Evolutionary conservation across 352 stramenopile species (phyloP), one percentile per base, ranked within the genome.

Genomic region (Phytophthora nicotianae): DNA sequence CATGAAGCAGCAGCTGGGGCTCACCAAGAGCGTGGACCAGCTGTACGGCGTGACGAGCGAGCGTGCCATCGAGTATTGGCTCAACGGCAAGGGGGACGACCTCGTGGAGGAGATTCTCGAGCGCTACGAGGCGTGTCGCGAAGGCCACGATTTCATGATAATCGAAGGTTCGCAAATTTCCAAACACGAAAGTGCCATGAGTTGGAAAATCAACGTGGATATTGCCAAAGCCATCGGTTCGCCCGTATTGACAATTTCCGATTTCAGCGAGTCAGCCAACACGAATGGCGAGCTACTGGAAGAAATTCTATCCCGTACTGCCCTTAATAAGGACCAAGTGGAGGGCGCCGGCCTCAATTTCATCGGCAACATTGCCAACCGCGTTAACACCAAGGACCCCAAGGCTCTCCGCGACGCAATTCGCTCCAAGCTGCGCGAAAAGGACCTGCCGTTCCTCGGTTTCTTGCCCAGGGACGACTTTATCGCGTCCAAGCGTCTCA

Each of bases 101-200:
- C 51, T 93, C 0, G 65, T 91, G 1, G 84, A 91, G 48, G 73
- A 84, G 50, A 90, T 93, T 35, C 49, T 93, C 19, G 76, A 74
- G 23, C 74, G 76, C 14, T 91, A 81, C 55, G 84, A 93, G 40
- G 48, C 71, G 8, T 68, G 67, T 50, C 75, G 79, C 19, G 43
- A 77, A 26, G 65, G 79, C 33, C 83, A 93, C 65, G 84, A 93
- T 70, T 93, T 93, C 51, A 87, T 93, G 75, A 84, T 93, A 62
- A 86, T 93, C 33, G 84, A 93, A 53, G 84, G 84, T n/a, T 83
- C 82, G 8, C 74, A 80, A 50, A 55, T 93, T 38, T 78, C 79
- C 23, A 68, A 86, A 54, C 74, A 86, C 68, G 82, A 93, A 50
- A 81, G 79, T 27, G 72, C 77, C 4, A 83, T 88, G 76, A 89